These are phyloP conservation scores for Trichophyton simii DNA, from an alignment of 2,329 filamentous ascomycete genomes.

Conservation along the genomic window DNA sequence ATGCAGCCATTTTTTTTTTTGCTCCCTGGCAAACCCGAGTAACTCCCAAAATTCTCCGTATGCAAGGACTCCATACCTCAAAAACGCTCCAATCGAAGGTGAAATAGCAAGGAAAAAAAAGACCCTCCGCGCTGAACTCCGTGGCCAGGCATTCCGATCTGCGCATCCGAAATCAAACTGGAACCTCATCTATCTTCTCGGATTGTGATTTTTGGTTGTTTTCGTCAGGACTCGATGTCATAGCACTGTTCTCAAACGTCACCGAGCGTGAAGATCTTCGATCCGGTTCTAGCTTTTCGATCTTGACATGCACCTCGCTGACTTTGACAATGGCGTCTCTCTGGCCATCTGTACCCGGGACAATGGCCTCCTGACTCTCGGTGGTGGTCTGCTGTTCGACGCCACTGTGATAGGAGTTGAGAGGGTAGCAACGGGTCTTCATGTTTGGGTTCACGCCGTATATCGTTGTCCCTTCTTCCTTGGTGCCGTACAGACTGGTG, in stretches of 20 bases:
- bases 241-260: not conserved
- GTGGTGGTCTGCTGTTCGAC: not conserved
- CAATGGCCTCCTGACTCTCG: constrained; percentile 8
- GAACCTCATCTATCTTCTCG: not conserved
- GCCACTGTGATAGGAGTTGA: not conserved
- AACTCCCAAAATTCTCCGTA: too few species aligned
- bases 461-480: not conserved
- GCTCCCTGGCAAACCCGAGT: too few species aligned
- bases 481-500: not conserved
- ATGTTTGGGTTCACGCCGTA: not conserved
- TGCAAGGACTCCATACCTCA: too few species aligned
- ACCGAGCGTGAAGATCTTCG: not conserved
- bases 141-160: not conserved
- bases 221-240: not conserved
- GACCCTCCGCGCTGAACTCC: too few species aligned
- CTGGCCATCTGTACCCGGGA: not conserved
- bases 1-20: too few species aligned
- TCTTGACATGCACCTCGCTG: constrained; percentile 5
- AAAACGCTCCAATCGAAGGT: too few species aligned
- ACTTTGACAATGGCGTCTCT: constrained; percentile 1
- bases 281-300: not conserved
- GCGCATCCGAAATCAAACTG: not conserved
- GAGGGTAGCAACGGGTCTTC: not conserved
- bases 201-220: not conserved
- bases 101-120: too few species aligned